Base-by-base conservation (phyloP, 2,329 filamentous ascomycete species). In the Fusarium sp. region DNA sequence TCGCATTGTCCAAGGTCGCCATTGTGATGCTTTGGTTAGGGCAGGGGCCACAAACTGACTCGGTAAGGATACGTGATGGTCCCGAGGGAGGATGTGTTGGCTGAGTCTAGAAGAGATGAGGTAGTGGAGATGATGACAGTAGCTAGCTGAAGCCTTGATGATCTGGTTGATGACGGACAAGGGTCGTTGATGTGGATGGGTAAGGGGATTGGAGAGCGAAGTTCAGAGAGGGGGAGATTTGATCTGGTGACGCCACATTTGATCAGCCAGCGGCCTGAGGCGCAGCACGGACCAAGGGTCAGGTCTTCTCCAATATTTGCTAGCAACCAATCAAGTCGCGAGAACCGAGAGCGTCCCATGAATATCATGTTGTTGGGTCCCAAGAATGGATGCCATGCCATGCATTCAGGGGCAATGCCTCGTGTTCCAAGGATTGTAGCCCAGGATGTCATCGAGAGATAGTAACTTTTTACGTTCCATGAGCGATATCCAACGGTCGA, bases 1-100 rank as follows among this genome's bases (percentile, higher is more conserved):
- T 98, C 74, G 94, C 95, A 84, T 98, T 98, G 76, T 92, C 90
- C 56, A 88, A 81, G 22, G 81, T 76, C 30, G 80, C 77, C 78
- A 79, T 79, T 58, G 63, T 25, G 50, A 67, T 58, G 30, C 32
- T 20, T 45, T 27, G 43, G 35, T 27, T 38, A 33, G 45, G 47
- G 45, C 62, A 69, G 63, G 66, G 65, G 65, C 65, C 38, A 68
- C 47, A 67, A 63, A 37, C 30, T 47, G 52, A 64, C 64, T 70
- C 63, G 66, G 68, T 62, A 75, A 66, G 65, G 70, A 62, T 69
- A 56, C 40, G 40, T 62, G 37, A 66, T 62, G 69, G 65, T 43
- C 47, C 65, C 37, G 58, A 61, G 6, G 20, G 58, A 61, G 9
- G 25, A 20, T 30, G 57, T 11, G 30, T 11, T 22, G 54, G 64